A percentile compares a stretch with the other conserved stretches of the same genome.
Evolutionary conservation across 2,329 filamentous ascomycete genomes (phyloP).

Genomic region (Trichoderma asperellum): DNA sequence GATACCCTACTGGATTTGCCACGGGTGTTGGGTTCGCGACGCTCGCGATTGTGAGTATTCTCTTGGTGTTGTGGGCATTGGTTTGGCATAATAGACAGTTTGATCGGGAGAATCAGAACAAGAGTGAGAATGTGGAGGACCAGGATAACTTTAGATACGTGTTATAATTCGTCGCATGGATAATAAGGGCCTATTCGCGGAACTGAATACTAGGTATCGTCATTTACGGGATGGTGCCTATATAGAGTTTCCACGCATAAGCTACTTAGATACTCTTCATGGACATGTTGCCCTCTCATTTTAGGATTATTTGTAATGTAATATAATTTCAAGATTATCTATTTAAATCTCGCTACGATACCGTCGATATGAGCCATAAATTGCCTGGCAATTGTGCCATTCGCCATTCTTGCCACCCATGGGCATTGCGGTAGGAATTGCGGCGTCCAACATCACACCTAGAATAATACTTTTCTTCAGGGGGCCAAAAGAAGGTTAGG

Average conservation of each 20-base stretch:
- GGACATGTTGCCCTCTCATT: too few species aligned
- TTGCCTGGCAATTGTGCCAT: background rate
- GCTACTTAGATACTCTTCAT: too few species aligned
- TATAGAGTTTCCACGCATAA: too few species aligned
- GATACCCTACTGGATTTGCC: conserved; percentile 1
- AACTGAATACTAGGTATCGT: too few species aligned
- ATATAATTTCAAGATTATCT: background rate
- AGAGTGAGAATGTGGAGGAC: background rate
- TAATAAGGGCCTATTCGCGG: background rate
- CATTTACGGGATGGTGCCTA: too few species aligned
- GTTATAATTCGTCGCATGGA: background rate
- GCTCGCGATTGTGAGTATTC: background rate
- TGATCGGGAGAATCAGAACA: background rate
- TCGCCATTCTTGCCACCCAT: background rate
- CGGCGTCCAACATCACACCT: background rate
- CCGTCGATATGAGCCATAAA: too few species aligned
- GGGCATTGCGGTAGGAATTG: background rate
- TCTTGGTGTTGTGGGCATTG: conserved; percentile 5
- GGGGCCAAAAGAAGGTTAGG: background rate
- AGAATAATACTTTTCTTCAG: too few species aligned
- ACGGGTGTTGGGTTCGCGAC: conserved; percentile 6
- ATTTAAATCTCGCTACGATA: background rate
- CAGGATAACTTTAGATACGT: conserved; percentile 11
- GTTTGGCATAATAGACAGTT: conserved; percentile 1
- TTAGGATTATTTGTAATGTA: background rate